Evolutionary conservation across 1,284 basidiomycete genomes (phyloP).

Genomic region (Microbotryomycetes sp.): DNA sequence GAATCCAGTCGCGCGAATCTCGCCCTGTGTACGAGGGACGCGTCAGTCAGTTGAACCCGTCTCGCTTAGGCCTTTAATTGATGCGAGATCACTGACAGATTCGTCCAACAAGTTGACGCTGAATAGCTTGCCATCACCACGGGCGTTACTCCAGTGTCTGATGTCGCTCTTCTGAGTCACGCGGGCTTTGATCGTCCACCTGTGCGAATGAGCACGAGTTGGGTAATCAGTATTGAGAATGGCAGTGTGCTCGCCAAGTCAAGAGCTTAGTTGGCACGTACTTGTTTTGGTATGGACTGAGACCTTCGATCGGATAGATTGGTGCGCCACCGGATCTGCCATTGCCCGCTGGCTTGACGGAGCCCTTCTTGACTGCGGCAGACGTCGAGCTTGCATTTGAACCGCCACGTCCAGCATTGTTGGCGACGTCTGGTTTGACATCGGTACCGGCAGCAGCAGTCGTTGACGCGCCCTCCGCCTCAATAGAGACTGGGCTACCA

Average conservation of each 20-base stretch:
- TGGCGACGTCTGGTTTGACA: conserved; percentile 6
- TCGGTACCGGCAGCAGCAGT: background rate
- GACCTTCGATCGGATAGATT: conserved; percentile 82
- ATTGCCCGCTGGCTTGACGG: conserved; percentile 23
- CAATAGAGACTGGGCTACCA: conserved; percentile 57
- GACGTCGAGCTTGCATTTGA: conserved; percentile 29
- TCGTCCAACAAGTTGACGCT: conserved; percentile 92
- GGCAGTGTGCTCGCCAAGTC: too few species aligned
- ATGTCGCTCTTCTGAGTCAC: conserved; percentile 87
- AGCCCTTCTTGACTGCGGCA: conserved; percentile 8
- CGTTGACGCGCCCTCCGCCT: conserved; percentile 20
- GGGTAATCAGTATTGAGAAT: too few species aligned
- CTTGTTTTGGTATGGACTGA: conserved; percentile 96
- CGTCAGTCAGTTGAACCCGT: background rate
- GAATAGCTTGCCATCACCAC: conserved; percentile 94
- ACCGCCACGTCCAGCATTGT: conserved; percentile 9
- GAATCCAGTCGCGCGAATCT: conserved; percentile 88
- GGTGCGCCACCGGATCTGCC: conserved; percentile 39
- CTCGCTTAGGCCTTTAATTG: conserved; percentile 25
- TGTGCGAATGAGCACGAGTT: too few species aligned
- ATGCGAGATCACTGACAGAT: conserved; percentile 51
- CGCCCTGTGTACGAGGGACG: conserved; percentile 51
- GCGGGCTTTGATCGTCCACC: conserved; percentile 93
- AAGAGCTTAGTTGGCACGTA: conserved; percentile 35
- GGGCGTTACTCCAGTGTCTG: conserved; percentile 78